Conservation (phyloP, 2,329 filamentous ascomycete species). For the Talaromyces sp. region DNA sequence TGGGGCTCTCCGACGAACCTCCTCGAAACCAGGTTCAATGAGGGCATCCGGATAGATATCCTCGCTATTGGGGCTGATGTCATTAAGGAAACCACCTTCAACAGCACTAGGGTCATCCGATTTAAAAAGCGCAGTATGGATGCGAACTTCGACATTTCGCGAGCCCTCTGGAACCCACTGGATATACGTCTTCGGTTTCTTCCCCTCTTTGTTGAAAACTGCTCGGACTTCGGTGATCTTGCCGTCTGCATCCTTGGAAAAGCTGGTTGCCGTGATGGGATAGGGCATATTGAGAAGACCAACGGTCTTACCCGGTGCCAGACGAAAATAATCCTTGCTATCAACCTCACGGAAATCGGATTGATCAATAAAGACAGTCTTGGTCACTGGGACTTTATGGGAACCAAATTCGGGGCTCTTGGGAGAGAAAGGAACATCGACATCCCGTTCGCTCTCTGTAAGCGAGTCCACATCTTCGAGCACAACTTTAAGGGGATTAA, state of each 20-base stretch:
- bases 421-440: conserved; percentile 64
- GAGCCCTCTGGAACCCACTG: conserved; percentile 74
- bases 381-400: conserved; percentile 62
- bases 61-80: conserved; percentile 80
- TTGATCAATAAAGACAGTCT: conserved; percentile 78
- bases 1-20: conserved; percentile 65
- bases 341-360: conserved; percentile 71
- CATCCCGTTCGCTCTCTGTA: conserved; percentile 58
- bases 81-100: conserved; percentile 73
- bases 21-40: conserved; percentile 76
- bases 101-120: conserved; percentile 73
- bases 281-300: conserved; percentile 66
- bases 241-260: conserved; percentile 61
- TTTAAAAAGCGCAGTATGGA: conserved; percentile 81
- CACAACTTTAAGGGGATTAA: conserved; percentile 76
- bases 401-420: conserved; percentile 59
- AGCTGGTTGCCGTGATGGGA: conserved; percentile 63
- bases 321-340: conserved; percentile 69
- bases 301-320: conserved; percentile 68
- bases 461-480: conserved; percentile 64
- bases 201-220: conserved; percentile 61
- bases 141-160: conserved; percentile 64
- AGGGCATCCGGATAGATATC: conserved; percentile 68
- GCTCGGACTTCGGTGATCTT: conserved; percentile 62
- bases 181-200: conserved; percentile 69